Conservation (phyloP, 2,329 filamentous ascomycete species). For the Neophaeococcomyces mojaviensis region DNA sequence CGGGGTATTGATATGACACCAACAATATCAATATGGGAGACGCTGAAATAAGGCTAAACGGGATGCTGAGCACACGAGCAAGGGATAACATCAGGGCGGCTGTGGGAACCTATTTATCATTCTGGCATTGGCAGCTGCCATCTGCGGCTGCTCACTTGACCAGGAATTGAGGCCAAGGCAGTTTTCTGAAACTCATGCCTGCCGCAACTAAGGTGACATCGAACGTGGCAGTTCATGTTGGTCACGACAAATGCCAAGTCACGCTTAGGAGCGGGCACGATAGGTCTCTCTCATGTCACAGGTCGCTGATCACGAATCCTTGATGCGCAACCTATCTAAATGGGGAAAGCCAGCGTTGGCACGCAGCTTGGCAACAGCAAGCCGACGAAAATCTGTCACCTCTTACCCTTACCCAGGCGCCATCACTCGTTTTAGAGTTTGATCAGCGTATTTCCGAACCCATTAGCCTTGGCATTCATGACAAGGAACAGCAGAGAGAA, state of each 20-base stretch:
- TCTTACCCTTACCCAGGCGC: no score
- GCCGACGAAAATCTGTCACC: no score
- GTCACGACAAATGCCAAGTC: not conserved
- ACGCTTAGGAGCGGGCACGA: slow-evolving; percentile 4
- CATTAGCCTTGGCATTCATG: no score
- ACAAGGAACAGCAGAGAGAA: no score
- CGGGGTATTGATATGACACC: no score
- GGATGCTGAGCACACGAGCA: not conserved
- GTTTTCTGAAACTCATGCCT: not conserved
- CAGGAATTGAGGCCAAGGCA: slow-evolving; percentile 1
- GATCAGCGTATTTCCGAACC: no score
- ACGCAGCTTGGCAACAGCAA: no score
- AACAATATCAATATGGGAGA: no score
- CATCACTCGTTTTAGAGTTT: no score
- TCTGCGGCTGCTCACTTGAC: slow-evolving; percentile 1
- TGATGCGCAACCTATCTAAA: not conserved
- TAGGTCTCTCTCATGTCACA: slow-evolving; percentile 1
- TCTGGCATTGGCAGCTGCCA: not conserved
- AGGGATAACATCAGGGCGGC: not conserved
- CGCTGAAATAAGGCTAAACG: not conserved
- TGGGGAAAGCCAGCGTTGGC: not conserved
- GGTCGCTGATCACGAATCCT: not conserved
- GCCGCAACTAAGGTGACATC: not conserved
- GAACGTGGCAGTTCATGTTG: not conserved
- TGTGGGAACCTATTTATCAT: not conserved